phyloP scores from a whole-genome alignment of 306 rosid species.

The Sindora glabra region DNA sequence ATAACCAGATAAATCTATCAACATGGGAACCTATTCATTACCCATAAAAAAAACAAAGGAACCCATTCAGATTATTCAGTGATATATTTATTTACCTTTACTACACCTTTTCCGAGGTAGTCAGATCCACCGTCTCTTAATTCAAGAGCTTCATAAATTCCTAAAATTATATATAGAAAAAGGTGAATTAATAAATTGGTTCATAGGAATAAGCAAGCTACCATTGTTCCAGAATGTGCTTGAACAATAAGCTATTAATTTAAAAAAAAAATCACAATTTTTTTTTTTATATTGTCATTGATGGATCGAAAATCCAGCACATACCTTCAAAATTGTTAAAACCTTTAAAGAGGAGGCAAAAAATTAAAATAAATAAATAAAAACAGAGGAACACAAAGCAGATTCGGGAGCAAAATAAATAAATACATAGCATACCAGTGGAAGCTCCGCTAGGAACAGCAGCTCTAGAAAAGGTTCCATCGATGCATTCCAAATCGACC shows the following conservation, averaged over 20 bases:
- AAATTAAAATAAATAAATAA: background rate
- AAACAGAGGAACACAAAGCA: background rate
- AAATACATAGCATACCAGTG: slow-evolving; percentile 49
- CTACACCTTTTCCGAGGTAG: slow-evolving; percentile 95
- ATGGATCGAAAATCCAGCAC: no score
- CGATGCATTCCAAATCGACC: slow-evolving; percentile 70
- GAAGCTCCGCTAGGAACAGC: slow-evolving; percentile 79
- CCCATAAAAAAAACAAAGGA: no score
- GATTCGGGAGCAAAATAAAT: background rate
- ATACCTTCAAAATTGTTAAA: no score
- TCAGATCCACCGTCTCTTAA: slow-evolving; percentile 92
- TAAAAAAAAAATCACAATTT: no score
- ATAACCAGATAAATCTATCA: background rate
- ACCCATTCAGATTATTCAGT: no score
- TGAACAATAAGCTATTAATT: no score
- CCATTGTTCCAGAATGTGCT: no score
- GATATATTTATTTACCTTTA: no score
- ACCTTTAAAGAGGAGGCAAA: no score
- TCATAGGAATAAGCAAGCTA: no score
- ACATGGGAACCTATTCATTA: background rate
- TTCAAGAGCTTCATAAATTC: slow-evolving; percentile 96
- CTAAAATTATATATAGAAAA: slow-evolving; percentile 25
- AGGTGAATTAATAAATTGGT: no score
- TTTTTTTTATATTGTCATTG: no score
- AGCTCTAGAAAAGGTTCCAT: slow-evolving; percentile 77